Base-by-base conservation (phyloP, 371 early-diverging fungal genomes). In the Rhizopus arrhizus region DNA sequence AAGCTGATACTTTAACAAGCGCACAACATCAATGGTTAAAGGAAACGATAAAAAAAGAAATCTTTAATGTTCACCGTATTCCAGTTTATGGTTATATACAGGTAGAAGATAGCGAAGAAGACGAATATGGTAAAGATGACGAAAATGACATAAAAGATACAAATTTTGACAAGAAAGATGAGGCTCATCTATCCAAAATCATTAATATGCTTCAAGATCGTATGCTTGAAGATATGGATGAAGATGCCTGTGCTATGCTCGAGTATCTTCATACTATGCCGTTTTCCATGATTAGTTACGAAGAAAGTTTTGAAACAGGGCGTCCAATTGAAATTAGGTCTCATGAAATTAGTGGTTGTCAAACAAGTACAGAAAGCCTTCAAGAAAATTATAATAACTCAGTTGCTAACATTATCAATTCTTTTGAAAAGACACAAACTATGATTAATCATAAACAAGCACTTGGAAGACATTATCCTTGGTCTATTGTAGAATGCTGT, bases 381-480 rank as follows among this genome's bases (percentile, higher is more conserved):
- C 13, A 43, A 43, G 43, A 43, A 15, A 13, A 36, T 36, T 43
- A 11, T 11, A 43, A 13, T 43, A 1, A 5, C 8, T 13, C 8
- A 9, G 43, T 5, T 6, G 13, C 43, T 36, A 11, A 11, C 0
- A 9, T 11, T 36, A 40, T 10, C 40, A 12, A 40, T 10, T 12
- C 40, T 10, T 10, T 2, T 7, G 12, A 7, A 40, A 40, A 40
- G 10, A 40, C 10, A 7, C 40, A 54, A 0, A 36, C 64, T 28
- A 40, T 12, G 8, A 7, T 40, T 40, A 10, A 7, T 40, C n/a
- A 5, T 11, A 9, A 11, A 0, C 5, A 5, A 13, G 13, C 8
- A 2, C 55, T 78, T 3, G 97, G 98, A 60, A 89, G 99, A 56
- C 86, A 90, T 68, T 99, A 97, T 83, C 94, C 96, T 7, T 99